Evolutionary conservation across 2,329 filamentous ascomycete species (phyloP), one percentile per base, ranked within the genome.

Genomic region (Arthroderma sp.): DNA sequence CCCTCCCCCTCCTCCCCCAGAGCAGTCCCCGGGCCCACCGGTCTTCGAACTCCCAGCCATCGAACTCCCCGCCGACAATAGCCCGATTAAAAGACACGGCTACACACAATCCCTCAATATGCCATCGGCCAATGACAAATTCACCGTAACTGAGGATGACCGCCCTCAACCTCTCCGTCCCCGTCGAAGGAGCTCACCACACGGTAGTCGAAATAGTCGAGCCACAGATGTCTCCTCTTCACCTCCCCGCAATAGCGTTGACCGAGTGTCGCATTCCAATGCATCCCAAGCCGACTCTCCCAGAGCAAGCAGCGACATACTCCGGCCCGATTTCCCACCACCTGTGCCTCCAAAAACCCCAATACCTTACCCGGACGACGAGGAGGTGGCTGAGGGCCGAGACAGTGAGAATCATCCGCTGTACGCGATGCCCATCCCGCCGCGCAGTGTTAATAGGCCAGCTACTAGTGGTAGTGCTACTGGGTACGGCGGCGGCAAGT

Each of bases 331-430:
- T 31, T 48, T 53, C 42, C 78, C 83, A 3, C 84, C 84, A 4
- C 83, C 83, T 0, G 58, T 86, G 32, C 84, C 84, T 10, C 84
- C 84, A 6, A 88, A 89, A 62, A 86, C 81, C 1, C 83, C 83
- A 0, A 72, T 87, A 3, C 76, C 73, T 0, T 79, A 77, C 47
- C 53, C 68, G 60, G 52, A 55, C 43, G 38, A 56, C 29, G 36
- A 32, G 5, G 10, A 29, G 47, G 44, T 46, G 51, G 55, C 56
- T 15, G 45, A 50, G 10, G 56, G 57, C 6, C 58, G 56, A 7
- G 11, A n/a, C 8, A 30, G 22, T 4, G 9, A 53, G 22, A 36
- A 37, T 15, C 44, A 40, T 38, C 38, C 40, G 10, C 34, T 43
- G 5, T 33, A 47, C 10, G 15, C 56, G 28, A 64, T 64, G 58